A percentile compares a stretch with the other conserved stretches of the same genome.
These are phyloP conservation scores for Skeletonema tropicum DNA, from an alignment of 108 stramenopile species.

Conservation along the genomic window DNA sequence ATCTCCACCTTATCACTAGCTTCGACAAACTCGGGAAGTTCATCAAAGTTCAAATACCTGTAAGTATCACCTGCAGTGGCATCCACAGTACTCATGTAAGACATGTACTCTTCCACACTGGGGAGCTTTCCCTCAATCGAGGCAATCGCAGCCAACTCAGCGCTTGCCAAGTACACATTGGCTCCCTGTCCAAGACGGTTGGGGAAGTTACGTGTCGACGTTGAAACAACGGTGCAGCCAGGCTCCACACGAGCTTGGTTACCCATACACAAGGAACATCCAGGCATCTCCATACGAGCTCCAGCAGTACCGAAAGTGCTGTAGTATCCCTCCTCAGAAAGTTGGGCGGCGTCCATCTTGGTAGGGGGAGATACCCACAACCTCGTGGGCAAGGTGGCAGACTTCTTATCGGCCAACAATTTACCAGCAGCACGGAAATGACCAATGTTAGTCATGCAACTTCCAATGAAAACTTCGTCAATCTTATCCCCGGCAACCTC, in stretches of 20 bases:
- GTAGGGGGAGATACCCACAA: slow-evolving; percentile 96
- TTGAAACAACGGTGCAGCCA: slow-evolving; percentile 90
- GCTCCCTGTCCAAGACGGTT: slow-evolving; percentile 96
- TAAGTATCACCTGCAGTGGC: slow-evolving; percentile 92
- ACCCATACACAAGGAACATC: slow-evolving; percentile 97
- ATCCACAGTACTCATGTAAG: slow-evolving; percentile 81
- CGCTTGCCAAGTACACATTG: slow-evolving; percentile 92
- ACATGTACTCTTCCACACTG: slow-evolving; percentile 87
- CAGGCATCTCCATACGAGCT: slow-evolving; percentile 96
- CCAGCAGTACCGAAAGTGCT: slow-evolving; percentile 92
- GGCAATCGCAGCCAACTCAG: slow-evolving; percentile 92
- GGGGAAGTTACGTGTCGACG: slow-evolving; percentile 96
- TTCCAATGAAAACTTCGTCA: slow-evolving; percentile 97
- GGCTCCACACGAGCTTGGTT: slow-evolving; percentile 96
- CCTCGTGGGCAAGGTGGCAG: slow-evolving; percentile 82
- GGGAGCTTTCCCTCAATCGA: slow-evolving; percentile 88
- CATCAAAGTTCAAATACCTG: slow-evolving; percentile 96
- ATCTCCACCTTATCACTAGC: slow-evolving; percentile 83
- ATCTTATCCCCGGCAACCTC: slow-evolving; percentile 89
- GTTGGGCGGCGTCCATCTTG: slow-evolving; percentile 97
- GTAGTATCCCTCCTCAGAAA: slow-evolving; percentile 96
- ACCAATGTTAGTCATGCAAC: slow-evolving; percentile 97
- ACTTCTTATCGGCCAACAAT: slow-evolving; percentile 67
- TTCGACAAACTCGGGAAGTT: slow-evolving; percentile 89
- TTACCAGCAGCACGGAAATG: slow-evolving; percentile 98